Base-by-base conservation (phyloP, 2,329 filamentous ascomycete species). In the Rosellinia necatrix region DNA sequence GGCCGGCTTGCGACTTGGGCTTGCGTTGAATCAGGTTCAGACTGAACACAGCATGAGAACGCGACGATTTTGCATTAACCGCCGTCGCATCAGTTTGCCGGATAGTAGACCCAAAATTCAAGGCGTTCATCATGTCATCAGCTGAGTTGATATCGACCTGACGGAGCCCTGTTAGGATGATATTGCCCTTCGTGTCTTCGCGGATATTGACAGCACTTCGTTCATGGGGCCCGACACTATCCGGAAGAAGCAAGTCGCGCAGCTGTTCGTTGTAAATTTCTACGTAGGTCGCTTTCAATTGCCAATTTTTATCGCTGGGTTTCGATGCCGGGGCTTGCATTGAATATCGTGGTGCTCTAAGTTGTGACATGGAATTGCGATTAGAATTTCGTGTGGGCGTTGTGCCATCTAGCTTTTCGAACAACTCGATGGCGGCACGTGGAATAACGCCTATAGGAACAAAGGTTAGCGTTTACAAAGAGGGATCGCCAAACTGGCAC, bases 251-350 rank as follows among this genome's bases (percentile, higher is more conserved):
- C 13, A 99, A 81, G 78, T 99, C 94, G 66, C 94, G 87, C 25
- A 97, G 80, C 69, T 96, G 90, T 74, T 99, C 94, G 70, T 99
- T 97, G 78, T 99, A 99, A 63, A 99, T 99, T 79, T 97, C 84
- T 61, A 97, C 90, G 70, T 97, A 97, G 1, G 92, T 97, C 9
- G 93, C 94, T 72, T 90, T 96, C 67, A 99, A 78, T 49, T 91
- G 88, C 94, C 94, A 99, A 60, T 82, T 89, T 72, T 89, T 92
- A 44, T 94, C 90, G 3, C 69, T 73, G 3, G 56, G 40, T 60
- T 79, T 81, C 2, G 76, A 67, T 22, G 75, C 49, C 1, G 70
- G 58, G 2, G 75, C 70, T 37, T 80, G 76, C 55, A 84, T 81
- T 2, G 90, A 92, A 65, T 96, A 94, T 61, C 91, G 85, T 42